Evolutionary conservation across 2,329 filamentous ascomycete species (phyloP), one percentile per base, ranked within the genome.

Genomic region (Ophiostoma sp.): DNA sequence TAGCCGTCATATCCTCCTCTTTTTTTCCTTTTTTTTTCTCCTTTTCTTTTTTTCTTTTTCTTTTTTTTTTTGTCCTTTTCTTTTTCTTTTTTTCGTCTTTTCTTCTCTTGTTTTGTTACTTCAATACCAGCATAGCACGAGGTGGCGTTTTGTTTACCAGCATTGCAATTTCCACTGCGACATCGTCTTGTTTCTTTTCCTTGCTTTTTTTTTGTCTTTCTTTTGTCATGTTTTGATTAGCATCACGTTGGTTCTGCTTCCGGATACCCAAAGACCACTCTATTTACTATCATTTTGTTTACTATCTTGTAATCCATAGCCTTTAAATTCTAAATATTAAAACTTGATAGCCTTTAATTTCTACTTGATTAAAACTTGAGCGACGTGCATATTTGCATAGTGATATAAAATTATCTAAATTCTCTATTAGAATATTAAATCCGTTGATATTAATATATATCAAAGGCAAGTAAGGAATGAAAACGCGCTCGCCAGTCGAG

Each of bases 1-100:
- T 91, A 77, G 80, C 12, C 2, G 49, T 66, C 27, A 38, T 4
- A 60, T 66, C 36, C 27, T 14, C 12, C 49, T 42, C 38, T 44
- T 36, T 9, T 63, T 38, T 18, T 4, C 36, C 4, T 58, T n/a
- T 52, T 12, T 18, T 7, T 52, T n/a, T n/a, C n/a, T n/a, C 14
- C 5, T 38, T 18, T 4, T 42, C 4, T 58, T n/a, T 52, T 12
- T 18, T 7, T 52, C 2, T 67, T 38, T 58, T 1, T 41, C 14
- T 67, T 64, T 41, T 27, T 44, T 42, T 40, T 36, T 60, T 18
- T 27, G 5, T n/a, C 16, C 36, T 64, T 44, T 16, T n/a, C 12
- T 40, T 52, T 12, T 42, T 52, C 18, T 40, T 45, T 42, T 36
- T 1, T 49, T 66, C n/a, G 2, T 36, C 12, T 58, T 12, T 40